These are phyloP conservation scores for Jatropha podagrica DNA, from an alignment of 441 rosid species.

Conservation along the genomic window DNA sequence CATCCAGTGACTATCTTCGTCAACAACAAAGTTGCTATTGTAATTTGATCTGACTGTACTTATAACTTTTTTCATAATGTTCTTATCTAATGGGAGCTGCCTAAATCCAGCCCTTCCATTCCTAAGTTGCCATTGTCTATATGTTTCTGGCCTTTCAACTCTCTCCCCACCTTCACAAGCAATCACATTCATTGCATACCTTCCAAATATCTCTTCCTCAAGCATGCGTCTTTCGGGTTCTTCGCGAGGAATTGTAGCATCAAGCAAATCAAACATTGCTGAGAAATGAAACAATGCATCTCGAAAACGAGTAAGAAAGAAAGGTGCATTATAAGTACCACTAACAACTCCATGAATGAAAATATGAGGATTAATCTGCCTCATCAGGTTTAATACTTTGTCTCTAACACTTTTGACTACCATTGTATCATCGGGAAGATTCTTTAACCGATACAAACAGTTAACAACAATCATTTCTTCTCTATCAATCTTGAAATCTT, in stretches of 20 bases:
- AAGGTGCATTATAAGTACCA: slow-evolving; percentile 48
- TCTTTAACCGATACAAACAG: slow-evolving; percentile 56
- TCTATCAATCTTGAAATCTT: slow-evolving; percentile 60
- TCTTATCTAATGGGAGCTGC: slow-evolving; percentile 50
- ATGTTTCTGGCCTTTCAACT: slow-evolving; percentile 74
- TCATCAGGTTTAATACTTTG: slow-evolving; percentile 54
- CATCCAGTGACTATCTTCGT: slow-evolving; percentile 73
- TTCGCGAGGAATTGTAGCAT: slow-evolving; percentile 31
- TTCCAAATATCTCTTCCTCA: slow-evolving; percentile 42
- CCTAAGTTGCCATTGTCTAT: slow-evolving; percentile 79
- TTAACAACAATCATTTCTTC: slow-evolving; percentile 66
- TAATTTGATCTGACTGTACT: slow-evolving; percentile 29
- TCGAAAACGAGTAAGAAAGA: slow-evolving; percentile 46
- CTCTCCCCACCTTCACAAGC: slow-evolving; percentile 57
- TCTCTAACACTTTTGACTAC: slow-evolving; percentile 66
- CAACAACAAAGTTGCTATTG: slow-evolving; percentile 49
- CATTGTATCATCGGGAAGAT: slow-evolving; percentile 80
- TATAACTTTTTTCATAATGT: slow-evolving; percentile 43
- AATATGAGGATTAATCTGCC: slow-evolving; percentile 55
- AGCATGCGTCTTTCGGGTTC: slow-evolving; percentile 46
- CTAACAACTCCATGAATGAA: slow-evolving; percentile 49
- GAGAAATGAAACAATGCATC: slow-evolving; percentile 54
- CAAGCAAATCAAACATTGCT: slow-evolving; percentile 41
- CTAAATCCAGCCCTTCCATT: slow-evolving; percentile 63
- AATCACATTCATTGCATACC: slow-evolving; percentile 44